A percentile compares a stretch with the other conserved stretches of the same genome.
phyloP scores from a whole-genome alignment of 371 early-diverging fungal genomes.

The Neoconidiobolus thromboides region DNA sequence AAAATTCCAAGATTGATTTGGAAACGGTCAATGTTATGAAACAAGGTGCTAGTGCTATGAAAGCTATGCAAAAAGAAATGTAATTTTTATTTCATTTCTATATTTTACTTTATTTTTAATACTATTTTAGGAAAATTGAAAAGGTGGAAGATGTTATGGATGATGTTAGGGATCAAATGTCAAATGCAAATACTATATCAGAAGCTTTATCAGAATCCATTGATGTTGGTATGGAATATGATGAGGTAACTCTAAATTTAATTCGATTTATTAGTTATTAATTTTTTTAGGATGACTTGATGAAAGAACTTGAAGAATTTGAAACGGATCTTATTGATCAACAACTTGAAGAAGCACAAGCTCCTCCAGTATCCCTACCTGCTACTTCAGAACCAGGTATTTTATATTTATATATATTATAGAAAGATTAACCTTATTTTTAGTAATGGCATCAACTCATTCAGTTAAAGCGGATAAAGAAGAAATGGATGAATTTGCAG shows the following conservation, averaged over 20 bases:
- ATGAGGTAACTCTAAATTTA: conserved; percentile 35
- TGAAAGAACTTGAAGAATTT: conserved; percentile 76
- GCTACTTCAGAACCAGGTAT: background rate
- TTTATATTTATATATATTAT: too few relatives aligned
- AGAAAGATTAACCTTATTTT: background rate
- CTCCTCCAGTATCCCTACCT: conserved; percentile 37
- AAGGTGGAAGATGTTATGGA: conserved; percentile 94
- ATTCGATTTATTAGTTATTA: background rate
- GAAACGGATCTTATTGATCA: conserved; percentile 87
- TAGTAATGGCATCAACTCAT: background rate
- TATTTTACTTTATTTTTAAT: background rate
- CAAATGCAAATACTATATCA: conserved; percentile 83
- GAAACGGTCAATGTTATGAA: conserved; percentile 93
- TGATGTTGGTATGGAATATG: conserved; percentile 62
- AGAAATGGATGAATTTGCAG: conserved; percentile 3
- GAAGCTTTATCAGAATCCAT: conserved; percentile 85
- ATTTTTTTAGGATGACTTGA: conserved; percentile 53
- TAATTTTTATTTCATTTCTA: conserved; percentile 16
- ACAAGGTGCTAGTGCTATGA: conserved; percentile 86
- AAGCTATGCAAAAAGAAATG: conserved; percentile 81
- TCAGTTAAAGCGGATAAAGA: background rate
- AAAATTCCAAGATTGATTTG: conserved; percentile 87
- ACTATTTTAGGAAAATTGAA: conserved; percentile 55
- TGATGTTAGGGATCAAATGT: conserved; percentile 94
- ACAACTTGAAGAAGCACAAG: conserved; percentile 58